phyloP scores from a whole-genome alignment of 2,329 filamentous ascomycete species.

The Penicillium thymicola region DNA sequence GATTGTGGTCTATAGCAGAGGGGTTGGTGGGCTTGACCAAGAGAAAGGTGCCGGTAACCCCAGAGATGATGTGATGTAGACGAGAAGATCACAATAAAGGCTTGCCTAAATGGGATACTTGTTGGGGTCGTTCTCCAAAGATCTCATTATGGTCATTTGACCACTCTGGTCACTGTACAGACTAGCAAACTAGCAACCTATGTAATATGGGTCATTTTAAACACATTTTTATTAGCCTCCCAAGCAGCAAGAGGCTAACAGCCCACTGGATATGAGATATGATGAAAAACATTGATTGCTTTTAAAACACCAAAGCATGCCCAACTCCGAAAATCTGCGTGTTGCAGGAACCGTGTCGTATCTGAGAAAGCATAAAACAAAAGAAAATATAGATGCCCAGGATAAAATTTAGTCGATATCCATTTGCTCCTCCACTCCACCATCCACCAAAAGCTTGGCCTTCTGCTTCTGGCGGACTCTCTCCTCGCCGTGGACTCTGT shows the following conservation, averaged over 20 bases:
- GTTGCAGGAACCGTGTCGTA: slow-evolving; percentile 26
- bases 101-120: not conserved
- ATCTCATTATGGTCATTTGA: slow-evolving; percentile 8
- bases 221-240: slow-evolving; percentile 7
- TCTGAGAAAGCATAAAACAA: slow-evolving; percentile 22
- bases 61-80: not conserved
- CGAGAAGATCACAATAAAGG: not conserved
- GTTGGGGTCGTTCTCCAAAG: slow-evolving; percentile 5
- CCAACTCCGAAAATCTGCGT: slow-evolving; percentile 21
- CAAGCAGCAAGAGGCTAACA: slow-evolving; percentile 4
- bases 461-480: slow-evolving; percentile 43
- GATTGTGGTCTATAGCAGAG: not conserved
- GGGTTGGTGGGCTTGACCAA: not conserved
- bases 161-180: slow-evolving; percentile 7
- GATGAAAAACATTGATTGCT: slow-evolving; percentile 23
- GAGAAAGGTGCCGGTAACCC: not conserved
- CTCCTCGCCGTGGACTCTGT: slow-evolving; percentile 42
- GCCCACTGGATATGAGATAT: slow-evolving; percentile 14
- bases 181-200: slow-evolving; percentile 11
- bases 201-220: slow-evolving; percentile 10
- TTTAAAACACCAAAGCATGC: slow-evolving; percentile 28
- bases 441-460: slow-evolving; percentile 44
- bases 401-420: slow-evolving; percentile 42
- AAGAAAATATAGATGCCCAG: slow-evolving; percentile 14
- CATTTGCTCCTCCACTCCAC: slow-evolving; percentile 47